These are phyloP conservation scores for Russula earlei DNA, from an alignment of 768 basidiomycete species.

Conservation along the genomic window DNA sequence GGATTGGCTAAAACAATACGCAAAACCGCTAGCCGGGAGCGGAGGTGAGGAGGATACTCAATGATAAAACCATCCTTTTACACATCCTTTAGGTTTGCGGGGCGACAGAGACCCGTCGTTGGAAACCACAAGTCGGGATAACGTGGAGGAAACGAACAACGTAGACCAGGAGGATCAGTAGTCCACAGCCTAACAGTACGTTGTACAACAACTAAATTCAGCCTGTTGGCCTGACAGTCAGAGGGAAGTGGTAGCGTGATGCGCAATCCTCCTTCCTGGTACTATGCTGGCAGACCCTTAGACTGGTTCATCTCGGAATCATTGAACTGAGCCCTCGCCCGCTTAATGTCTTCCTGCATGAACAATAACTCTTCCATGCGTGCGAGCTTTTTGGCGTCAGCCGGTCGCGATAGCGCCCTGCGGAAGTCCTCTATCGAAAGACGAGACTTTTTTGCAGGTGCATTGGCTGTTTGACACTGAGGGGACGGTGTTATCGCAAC, in stretches of 20 bases:
- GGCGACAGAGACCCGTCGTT: constrained; percentile 30
- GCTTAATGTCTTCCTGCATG: constrained; percentile 91
- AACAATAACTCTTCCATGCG: constrained; percentile 87
- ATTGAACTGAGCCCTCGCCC: constrained; percentile 73
- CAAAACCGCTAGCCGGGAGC: constrained; percentile 66
- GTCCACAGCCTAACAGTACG: constrained; percentile 22
- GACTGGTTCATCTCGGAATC: constrained; percentile 41
- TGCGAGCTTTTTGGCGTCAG: constrained; percentile 88
- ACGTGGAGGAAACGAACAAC: constrained; percentile 25
- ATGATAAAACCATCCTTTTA: background rate
- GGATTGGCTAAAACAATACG: constrained; percentile 81
- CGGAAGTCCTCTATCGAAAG: constrained; percentile 81
- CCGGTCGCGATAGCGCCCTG: constrained; percentile 66
- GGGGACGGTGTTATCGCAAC: background rate
- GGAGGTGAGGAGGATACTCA: constrained; percentile 42
- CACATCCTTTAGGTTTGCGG: constrained; percentile 33
- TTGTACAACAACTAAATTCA: background rate
- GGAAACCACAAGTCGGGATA: constrained; percentile 21
- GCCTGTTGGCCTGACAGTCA: background rate
- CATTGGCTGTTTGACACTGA: constrained; percentile 69
- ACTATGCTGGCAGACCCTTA: constrained; percentile 35
- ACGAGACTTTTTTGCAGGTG: constrained; percentile 59
- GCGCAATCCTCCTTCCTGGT: constrained; percentile 6
- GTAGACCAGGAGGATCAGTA: constrained; percentile 54
- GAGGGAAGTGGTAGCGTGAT: constrained; percentile 1